phyloP scores from a whole-genome alignment of 2,329 filamentous ascomycete genomes.

The Fusarium keratoplasticum region DNA sequence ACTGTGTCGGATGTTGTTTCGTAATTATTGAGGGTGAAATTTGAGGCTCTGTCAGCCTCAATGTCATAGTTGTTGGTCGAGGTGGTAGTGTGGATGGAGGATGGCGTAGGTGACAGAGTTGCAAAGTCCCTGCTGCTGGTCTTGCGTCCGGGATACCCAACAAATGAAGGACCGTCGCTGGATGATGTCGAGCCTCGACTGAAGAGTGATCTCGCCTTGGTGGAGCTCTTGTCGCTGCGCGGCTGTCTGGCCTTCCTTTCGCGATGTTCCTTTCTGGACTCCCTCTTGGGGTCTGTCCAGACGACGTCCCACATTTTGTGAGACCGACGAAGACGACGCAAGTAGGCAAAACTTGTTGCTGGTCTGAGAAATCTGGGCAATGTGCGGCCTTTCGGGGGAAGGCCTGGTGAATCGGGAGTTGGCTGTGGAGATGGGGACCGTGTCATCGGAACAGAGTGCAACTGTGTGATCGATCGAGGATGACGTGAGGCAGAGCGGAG shows the following conservation, averaged over 20 bases:
- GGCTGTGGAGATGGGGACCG: conserved; percentile 6
- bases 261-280: conserved; percentile 33
- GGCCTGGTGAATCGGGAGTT: background rate
- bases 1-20: conserved; percentile 3
- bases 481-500: background rate
- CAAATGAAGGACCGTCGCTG: background rate
- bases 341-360: conserved; percentile 14
- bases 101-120: conserved; percentile 3
- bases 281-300: conserved; percentile 27
- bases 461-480: background rate
- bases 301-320: conserved; percentile 37
- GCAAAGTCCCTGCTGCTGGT: background rate
- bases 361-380: conserved; percentile 22
- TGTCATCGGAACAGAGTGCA: conserved; percentile 7
- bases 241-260: conserved; percentile 18
- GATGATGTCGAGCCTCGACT: conserved; percentile 22
- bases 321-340: conserved; percentile 1
- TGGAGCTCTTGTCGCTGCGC: background rate
- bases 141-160: background rate
- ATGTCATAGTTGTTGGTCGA: conserved; percentile 2
- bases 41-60: conserved; percentile 18
- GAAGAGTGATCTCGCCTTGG: conserved; percentile 18
- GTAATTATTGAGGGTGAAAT: background rate
- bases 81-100: background rate
- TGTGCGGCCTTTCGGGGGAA: conserved; percentile 4